Conservation (phyloP, 192 early-diverging fungal species). For the Backusella macrospora region DNA sequence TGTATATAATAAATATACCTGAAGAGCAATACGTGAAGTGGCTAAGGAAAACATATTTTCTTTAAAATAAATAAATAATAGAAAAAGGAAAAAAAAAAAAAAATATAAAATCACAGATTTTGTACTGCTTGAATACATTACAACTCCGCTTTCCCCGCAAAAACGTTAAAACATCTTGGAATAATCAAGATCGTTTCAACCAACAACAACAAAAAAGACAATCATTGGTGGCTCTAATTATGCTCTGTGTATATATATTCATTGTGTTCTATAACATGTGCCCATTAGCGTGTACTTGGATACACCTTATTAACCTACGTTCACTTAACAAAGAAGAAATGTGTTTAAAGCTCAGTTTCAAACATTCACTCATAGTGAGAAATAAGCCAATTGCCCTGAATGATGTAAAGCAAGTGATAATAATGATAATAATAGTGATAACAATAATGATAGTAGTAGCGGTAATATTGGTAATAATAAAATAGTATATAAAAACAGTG, state of each 20-base stretch:
- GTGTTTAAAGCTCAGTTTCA: slow-evolving; percentile 1
- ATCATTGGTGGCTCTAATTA: no score
- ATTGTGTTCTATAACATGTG: no score
- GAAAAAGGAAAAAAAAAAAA: not conserved
- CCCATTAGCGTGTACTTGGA: not conserved
- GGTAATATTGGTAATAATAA: not conserved
- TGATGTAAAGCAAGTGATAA: not conserved
- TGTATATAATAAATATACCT: slow-evolving; percentile 8
- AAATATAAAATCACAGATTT: not conserved
- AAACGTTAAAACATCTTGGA: not conserved
- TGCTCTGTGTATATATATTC: no score
- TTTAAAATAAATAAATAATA: not conserved
- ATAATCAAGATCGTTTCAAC: not conserved
- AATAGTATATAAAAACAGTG: not conserved
- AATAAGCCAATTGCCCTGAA: not conserved
- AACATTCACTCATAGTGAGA: not conserved
- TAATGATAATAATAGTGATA: not conserved
- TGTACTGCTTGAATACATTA: slow-evolving; percentile 8
- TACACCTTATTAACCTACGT: no score
- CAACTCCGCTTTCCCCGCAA: slow-evolving; percentile 1
- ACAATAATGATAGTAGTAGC: no score
- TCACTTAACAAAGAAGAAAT: not conserved
- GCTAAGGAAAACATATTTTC: slow-evolving; percentile 16
- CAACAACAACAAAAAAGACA: no score
- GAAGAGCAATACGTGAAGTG: slow-evolving; percentile 25